Evolutionary conservation across 805 yeast genomes (phyloP).

Genomic region (Nakazawaea populi): DNA sequence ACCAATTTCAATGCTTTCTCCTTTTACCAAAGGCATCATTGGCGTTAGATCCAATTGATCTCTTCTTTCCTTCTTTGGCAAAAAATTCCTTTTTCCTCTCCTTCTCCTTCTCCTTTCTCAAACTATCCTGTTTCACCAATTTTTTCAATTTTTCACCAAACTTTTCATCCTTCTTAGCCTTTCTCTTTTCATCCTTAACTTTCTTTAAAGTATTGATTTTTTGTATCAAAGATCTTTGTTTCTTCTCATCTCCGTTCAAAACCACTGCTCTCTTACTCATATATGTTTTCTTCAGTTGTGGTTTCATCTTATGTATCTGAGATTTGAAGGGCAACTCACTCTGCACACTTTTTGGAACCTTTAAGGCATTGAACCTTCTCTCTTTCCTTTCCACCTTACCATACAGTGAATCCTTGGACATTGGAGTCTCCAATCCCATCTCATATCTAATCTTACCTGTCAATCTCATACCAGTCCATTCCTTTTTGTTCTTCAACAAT

Average conservation of each 20-base stretch:
- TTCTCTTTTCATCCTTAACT: conserved; percentile 77
- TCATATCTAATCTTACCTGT: conserved; percentile 92
- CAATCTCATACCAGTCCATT: conserved; percentile 95
- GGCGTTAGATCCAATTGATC: conserved; percentile 32
- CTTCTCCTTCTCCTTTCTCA: conserved; percentile 66
- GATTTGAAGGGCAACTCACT: conserved; percentile 85
- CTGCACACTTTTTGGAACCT: conserved; percentile 76
- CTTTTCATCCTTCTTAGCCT: conserved; percentile 66
- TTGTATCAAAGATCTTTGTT: conserved; percentile 83
- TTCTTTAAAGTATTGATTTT: conserved; percentile 79
- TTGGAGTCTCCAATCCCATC: conserved; percentile 57
- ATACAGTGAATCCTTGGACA: conserved; percentile 42
- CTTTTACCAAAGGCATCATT: conserved; percentile 21
- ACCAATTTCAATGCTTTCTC: conserved; percentile 7
- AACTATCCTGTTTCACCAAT: conserved; percentile 67
- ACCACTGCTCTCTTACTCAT: conserved; percentile 90
- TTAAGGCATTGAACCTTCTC: conserved; percentile 81
- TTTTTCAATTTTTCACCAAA: conserved; percentile 71
- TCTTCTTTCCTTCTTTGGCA: conserved; percentile 61
- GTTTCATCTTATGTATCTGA: conserved; percentile 83
- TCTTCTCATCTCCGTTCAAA: conserved; percentile 86
- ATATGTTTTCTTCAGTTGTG: conserved; percentile 79
- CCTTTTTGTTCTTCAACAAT: conserved; percentile 65
- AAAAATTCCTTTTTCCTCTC: conserved; percentile 87
- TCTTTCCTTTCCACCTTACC: conserved; percentile 76